Evolutionary conservation across 2,329 filamentous ascomycete species (phyloP).

Genomic region (Neonectria faginata): DNA sequence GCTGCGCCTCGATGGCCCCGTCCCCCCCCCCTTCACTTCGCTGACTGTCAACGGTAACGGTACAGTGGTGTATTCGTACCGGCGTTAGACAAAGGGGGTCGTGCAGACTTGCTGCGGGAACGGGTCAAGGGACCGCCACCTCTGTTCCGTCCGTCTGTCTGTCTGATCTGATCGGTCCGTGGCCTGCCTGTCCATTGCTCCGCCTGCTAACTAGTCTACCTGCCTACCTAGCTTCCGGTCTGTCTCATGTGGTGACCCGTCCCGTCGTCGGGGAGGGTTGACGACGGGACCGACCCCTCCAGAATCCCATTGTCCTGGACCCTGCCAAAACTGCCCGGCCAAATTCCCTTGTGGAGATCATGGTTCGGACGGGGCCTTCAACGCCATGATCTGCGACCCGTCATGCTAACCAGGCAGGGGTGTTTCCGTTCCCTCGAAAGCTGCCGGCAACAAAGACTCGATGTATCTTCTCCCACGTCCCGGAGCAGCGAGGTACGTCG

Average conservation of each 20-base stretch:
- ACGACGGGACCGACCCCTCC: slow-evolving; percentile 14
- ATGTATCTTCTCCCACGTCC: slow-evolving; percentile 25
- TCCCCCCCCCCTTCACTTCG: slow-evolving; percentile 11
- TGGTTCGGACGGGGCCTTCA: slow-evolving; percentile 48
- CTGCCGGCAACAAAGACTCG: slow-evolving; percentile 38
- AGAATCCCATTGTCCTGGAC: slow-evolving; percentile 33
- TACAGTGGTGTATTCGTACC: slow-evolving; percentile 10
- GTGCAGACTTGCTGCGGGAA: slow-evolving; percentile 28
- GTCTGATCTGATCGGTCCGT: slow-evolving; percentile 25
- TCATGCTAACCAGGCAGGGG: slow-evolving; percentile 43
- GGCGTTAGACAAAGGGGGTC: slow-evolving; percentile 37
- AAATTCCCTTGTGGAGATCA: slow-evolving; percentile 50
- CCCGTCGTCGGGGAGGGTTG: slow-evolving; percentile 21
- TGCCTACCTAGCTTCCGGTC: slow-evolving; percentile 20
- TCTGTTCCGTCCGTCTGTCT: too few relatives aligned
- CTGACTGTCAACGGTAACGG: slow-evolving; percentile 16
- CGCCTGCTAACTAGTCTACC: too few relatives aligned
- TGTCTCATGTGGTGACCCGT: slow-evolving; percentile 21
- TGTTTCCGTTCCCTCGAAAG: slow-evolving; percentile 42
- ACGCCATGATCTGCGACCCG: slow-evolving; percentile 49
- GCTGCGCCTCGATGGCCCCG: slow-evolving; percentile 41
- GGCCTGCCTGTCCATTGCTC: slow-evolving; percentile 13
- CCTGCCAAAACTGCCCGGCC: slow-evolving; percentile 44
- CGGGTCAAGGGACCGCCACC: slow-evolving; percentile 11
- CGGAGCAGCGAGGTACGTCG: slow-evolving; percentile 30